These are phyloP conservation scores for Boletus reticulatus DNA, from an alignment of 768 basidiomycete species.

Conservation along the genomic window DNA sequence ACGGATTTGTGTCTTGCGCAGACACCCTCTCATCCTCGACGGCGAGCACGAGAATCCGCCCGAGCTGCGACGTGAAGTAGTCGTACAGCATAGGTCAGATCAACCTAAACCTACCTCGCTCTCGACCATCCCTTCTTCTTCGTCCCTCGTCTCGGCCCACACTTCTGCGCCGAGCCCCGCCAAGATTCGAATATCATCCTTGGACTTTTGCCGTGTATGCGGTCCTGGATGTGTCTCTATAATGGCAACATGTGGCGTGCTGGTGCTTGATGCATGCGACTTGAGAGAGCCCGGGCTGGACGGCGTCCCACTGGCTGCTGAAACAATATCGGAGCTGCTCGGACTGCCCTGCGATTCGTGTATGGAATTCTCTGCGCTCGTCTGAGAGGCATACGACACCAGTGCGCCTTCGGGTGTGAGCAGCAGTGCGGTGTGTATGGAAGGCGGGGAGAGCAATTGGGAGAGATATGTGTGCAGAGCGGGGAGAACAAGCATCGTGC, in stretches of 20 bases:
- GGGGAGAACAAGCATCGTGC: slow-evolving; percentile 65
- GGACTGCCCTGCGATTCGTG: slow-evolving; percentile 7
- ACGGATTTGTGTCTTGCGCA: slow-evolving; percentile 36
- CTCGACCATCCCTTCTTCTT: slow-evolving; percentile 61
- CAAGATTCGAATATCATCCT: slow-evolving; percentile 72
- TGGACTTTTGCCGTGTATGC: slow-evolving; percentile 38
- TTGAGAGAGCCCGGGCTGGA: slow-evolving; percentile 12
- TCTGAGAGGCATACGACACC: slow-evolving; percentile 58
- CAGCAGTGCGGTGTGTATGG: slow-evolving; percentile 68
- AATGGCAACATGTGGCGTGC: slow-evolving; percentile 8
- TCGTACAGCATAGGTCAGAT: background rate
- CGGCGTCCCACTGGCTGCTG: slow-evolving; percentile 1
- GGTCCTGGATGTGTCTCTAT: slow-evolving; percentile 2
- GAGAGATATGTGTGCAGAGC: slow-evolving; percentile 63
- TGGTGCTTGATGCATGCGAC: slow-evolving; percentile 8
- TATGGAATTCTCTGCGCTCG: slow-evolving; percentile 22
- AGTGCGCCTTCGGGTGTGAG: slow-evolving; percentile 75
- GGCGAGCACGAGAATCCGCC: slow-evolving; percentile 66
- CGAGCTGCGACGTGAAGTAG: slow-evolving; percentile 40
- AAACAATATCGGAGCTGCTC: background rate
- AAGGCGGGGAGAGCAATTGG: slow-evolving; percentile 57
- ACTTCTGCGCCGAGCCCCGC: slow-evolving; percentile 73
- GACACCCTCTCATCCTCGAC: slow-evolving; percentile 42
- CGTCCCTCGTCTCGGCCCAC: slow-evolving; percentile 72
- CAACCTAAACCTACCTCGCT: slow-evolving; percentile 55